phyloP scores from a whole-genome alignment of 306 rosid genomes.

The Crataegus laevigata region DNA sequence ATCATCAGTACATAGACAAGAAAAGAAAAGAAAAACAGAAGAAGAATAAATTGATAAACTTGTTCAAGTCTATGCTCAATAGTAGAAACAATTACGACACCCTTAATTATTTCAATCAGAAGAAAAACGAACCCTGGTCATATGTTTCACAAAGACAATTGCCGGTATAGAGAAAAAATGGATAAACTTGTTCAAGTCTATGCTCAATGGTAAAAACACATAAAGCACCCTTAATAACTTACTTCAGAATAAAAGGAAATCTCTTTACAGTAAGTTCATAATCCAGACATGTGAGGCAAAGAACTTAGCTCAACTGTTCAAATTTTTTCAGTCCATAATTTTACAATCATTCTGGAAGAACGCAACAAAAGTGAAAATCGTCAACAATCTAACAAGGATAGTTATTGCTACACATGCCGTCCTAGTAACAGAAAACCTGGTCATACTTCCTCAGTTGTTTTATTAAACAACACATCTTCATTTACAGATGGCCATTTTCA shows the following conservation, averaged over 20 bases:
- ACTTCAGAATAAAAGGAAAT: not conserved
- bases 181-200: no score
- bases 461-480: not conserved
- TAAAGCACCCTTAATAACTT: not conserved
- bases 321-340: not conserved
- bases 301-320: not conserved
- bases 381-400: not conserved
- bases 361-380: not conserved
- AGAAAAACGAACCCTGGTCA: no score
- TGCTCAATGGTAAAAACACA: no score
- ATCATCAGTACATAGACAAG: not conserved
- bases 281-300: not conserved
- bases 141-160: no score
- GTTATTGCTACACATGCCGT: slow-evolving; percentile 55
- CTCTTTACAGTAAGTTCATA: not conserved
- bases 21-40: not conserved
- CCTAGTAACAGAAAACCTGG: slow-evolving; percentile 41
- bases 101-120: no score
- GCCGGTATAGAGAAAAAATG: no score
- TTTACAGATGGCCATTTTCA: not conserved
- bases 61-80: not conserved
- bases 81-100: not conserved
- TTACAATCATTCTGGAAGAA: not conserved
- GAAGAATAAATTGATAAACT: not conserved
- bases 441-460: not conserved